phyloP scores from a whole-genome alignment of 768 basidiomycete species.

The Mycena kentingensis region DNA sequence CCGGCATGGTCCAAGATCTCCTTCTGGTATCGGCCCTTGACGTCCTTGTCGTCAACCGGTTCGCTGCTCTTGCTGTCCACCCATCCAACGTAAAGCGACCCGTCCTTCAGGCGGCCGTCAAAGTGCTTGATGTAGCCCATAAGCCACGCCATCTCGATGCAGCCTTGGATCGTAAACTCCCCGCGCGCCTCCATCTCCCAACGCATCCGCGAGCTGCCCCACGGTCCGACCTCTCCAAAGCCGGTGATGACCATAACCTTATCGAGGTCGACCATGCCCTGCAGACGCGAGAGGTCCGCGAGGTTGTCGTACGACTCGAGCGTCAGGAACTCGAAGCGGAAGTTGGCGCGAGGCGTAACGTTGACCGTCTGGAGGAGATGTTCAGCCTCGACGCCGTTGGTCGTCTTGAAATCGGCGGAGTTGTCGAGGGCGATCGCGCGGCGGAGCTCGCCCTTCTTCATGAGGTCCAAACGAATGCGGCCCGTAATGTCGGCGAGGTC shows the following conservation, averaged over 20 bases:
- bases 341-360: constrained; percentile 96
- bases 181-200: constrained; percentile 99
- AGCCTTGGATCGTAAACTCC: constrained; percentile 94
- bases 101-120: constrained; percentile 92
- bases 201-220: constrained; percentile 96
- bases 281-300: constrained; percentile 74
- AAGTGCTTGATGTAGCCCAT: constrained; percentile 98
- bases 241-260: constrained; percentile 96
- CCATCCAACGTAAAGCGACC: constrained; percentile 95
- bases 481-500: constrained; percentile 89
- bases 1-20: constrained; percentile 91
- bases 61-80: constrained; percentile 92
- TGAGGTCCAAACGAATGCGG: constrained; percentile 79
- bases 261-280: constrained; percentile 90
- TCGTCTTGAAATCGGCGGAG: constrained; percentile 87
- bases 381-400: constrained; percentile 88
- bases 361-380: too few species aligned
- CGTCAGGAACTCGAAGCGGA: constrained; percentile 91
- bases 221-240: constrained; percentile 96
- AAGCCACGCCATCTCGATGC: constrained; percentile 99
- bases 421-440: constrained; percentile 93
- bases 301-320: constrained; percentile 71
- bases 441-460: constrained; percentile 88
- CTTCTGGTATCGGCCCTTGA: constrained; percentile 90
- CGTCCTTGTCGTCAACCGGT: constrained; percentile 97